phyloP scores from a whole-genome alignment of 169 alveolate species.

The Plasmodium inui region DNA sequence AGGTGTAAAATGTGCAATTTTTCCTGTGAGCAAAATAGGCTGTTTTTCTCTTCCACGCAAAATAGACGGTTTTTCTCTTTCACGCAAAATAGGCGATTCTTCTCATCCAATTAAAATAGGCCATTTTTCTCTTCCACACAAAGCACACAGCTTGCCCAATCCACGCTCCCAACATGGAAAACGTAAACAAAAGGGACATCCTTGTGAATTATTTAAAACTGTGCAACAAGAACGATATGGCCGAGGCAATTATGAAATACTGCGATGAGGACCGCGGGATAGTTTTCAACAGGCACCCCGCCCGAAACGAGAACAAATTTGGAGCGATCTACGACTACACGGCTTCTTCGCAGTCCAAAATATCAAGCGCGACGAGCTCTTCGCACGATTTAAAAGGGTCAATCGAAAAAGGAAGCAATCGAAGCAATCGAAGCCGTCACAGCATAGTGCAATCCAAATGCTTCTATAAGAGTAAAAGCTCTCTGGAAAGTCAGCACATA shows the following conservation, averaged over 20 bases:
- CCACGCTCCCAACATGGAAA: slow-evolving; percentile 17
- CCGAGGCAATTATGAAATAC: slow-evolving; percentile 40
- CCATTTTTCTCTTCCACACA: background rate
- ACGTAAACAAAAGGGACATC: slow-evolving; percentile 40
- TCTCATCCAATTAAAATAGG: background rate
- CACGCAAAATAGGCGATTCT: background rate
- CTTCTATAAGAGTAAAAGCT: slow-evolving; percentile 29
- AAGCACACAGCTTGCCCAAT: background rate
- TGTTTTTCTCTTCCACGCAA: background rate
- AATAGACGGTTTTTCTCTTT: background rate
- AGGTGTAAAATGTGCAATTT: background rate
- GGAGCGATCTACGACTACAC: slow-evolving; percentile 44
- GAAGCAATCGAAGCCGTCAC: slow-evolving; percentile 6
- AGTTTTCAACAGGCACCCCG: slow-evolving; percentile 68
- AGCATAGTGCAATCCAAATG: slow-evolving; percentile 13
- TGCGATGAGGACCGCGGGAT: slow-evolving; percentile 73
- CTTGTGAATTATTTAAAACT: slow-evolving; percentile 38
- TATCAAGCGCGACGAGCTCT: background rate
- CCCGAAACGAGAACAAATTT: slow-evolving; percentile 59
- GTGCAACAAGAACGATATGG: slow-evolving; percentile 71
- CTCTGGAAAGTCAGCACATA: slow-evolving; percentile 5
- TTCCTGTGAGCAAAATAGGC: background rate
- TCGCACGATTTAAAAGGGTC: slow-evolving; percentile 4
- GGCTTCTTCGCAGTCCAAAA: slow-evolving; percentile 26
- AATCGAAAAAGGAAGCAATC: background rate